Evolutionary conservation across 2,329 filamentous ascomycete genomes (phyloP), one percentile per base, ranked within the genome.

Genomic region (Ascochyta fabae): DNA sequence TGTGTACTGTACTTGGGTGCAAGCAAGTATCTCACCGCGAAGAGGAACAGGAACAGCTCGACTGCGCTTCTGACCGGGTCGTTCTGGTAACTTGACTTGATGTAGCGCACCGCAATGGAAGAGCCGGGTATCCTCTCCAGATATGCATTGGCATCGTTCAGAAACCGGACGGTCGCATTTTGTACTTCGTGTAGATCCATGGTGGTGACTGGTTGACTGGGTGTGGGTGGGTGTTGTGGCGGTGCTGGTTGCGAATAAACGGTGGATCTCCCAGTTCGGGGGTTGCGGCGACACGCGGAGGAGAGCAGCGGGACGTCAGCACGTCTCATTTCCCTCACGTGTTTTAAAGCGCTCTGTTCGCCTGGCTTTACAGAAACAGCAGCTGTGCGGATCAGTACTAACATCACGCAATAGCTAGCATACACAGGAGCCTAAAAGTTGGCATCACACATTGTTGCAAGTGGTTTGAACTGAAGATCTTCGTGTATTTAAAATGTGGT

Each of bases 41-140:
- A 99, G 50, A 99, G 86, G 66, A 99, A 91, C 56, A 99, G 83
- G 64, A 98, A 88, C 46, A 99, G 82, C 78, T 99, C 95, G 65
- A 99, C 91, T 35, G 91, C 92, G 48, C 92, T 96, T 49, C 96
- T 89, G 53, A 98, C 87, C 9, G 95, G 95, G 70, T 99, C 95
- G 74, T 99, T 90, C 80, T 99, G 95, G 80, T 99, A 98, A 75
- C 92, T 96, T 54, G 92, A 96, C 76, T 91, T 91, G 73, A 99
- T 92, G 78, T 99, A 99, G 60, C 95, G 91, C 66, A 96, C 86
- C 69, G 98, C 83, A 67, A 99, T 96, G 38, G 94, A 91, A 27
- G 94, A 98, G 48, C 95, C 95, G 27, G 95, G 96, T 35, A 99
- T 85, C 71, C 90, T 91, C 70, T 97, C 93, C 74, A 99, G 96